Evolutionary conservation across 805 yeast species (phyloP).

Genomic region (Saccharomycopsis fermentans): DNA sequence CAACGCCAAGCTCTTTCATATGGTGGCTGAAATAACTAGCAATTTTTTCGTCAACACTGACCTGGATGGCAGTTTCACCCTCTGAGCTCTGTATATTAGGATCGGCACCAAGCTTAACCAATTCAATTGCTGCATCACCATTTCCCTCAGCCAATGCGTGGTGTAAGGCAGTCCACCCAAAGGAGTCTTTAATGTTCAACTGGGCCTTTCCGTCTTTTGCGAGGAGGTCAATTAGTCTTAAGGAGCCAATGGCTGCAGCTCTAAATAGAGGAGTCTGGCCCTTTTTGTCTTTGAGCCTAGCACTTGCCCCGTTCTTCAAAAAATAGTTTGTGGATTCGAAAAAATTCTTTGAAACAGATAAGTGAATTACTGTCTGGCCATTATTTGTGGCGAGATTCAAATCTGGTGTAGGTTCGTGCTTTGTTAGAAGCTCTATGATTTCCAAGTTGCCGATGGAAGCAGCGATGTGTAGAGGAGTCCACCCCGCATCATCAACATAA

Average conservation of each 20-base stretch:
- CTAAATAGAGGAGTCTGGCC: slow-evolving; percentile 66
- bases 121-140: slow-evolving; percentile 57
- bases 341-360: slow-evolving; percentile 66
- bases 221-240: slow-evolving; percentile 44
- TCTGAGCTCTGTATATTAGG: slow-evolving; percentile 34
- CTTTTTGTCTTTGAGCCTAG: slow-evolving; percentile 54
- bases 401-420: slow-evolving; percentile 45
- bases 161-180: slow-evolving; percentile 80
- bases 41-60: slow-evolving; percentile 45
- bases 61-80: slow-evolving; percentile 45
- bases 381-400: slow-evolving; percentile 50
- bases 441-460: slow-evolving; percentile 58
- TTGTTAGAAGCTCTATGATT: slow-evolving; percentile 41
- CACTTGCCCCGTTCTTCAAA: slow-evolving; percentile 49
- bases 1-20: slow-evolving; percentile 7
- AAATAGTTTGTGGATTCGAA: slow-evolving; percentile 42
- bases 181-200: slow-evolving; percentile 52
- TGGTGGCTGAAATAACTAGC: slow-evolving; percentile 27
- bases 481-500: slow-evolving; percentile 61
- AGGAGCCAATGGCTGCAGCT: slow-evolving; percentile 71
- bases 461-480: slow-evolving; percentile 85
- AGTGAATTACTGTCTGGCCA: slow-evolving; percentile 67
- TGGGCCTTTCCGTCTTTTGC: slow-evolving; percentile 46
- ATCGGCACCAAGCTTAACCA: slow-evolving; percentile 65
- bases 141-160: slow-evolving; percentile 89